Percentiles rank a stretch among this genome's conserved stretches.
Conservation (phyloP, 345 rosid species). For the Dipteronia sinensis region DNA sequence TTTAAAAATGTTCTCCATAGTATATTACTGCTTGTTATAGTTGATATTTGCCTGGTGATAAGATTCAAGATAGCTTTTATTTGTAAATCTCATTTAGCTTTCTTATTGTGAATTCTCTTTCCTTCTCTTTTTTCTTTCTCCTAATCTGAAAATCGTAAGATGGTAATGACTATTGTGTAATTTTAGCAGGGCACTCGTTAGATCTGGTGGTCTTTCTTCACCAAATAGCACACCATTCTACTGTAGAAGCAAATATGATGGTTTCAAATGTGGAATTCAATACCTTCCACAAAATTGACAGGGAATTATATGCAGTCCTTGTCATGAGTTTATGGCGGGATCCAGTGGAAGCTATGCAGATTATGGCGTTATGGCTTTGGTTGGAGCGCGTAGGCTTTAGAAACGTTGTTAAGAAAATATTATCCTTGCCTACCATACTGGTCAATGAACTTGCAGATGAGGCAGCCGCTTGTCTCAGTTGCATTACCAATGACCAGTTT, state of each 20-base stretch:
- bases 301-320: constrained; percentile 41
- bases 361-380: constrained; percentile 57
- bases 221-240: not conserved
- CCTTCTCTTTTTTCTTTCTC: not conserved
- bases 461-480: constrained; percentile 39
- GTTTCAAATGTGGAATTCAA: constrained; percentile 34
- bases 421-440: constrained; percentile 36
- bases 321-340: constrained; percentile 43
- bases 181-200: constrained; percentile 13
- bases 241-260: not conserved
- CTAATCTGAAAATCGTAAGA: not conserved
- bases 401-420: constrained; percentile 29
- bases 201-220: not conserved
- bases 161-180: not conserved
- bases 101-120: not conserved
- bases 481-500: constrained; percentile 21
- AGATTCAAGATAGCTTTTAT: not conserved
- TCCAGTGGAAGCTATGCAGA: constrained; percentile 43
- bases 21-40: not conserved
- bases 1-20: not conserved
- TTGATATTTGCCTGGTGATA: not conserved
- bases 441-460: constrained; percentile 50
- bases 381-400: constrained; percentile 41
- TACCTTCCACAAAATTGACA: constrained; percentile 51
- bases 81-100: not conserved